Base-by-base conservation (phyloP, 345 rosid genomes). In the Salix viminalis region DNA sequence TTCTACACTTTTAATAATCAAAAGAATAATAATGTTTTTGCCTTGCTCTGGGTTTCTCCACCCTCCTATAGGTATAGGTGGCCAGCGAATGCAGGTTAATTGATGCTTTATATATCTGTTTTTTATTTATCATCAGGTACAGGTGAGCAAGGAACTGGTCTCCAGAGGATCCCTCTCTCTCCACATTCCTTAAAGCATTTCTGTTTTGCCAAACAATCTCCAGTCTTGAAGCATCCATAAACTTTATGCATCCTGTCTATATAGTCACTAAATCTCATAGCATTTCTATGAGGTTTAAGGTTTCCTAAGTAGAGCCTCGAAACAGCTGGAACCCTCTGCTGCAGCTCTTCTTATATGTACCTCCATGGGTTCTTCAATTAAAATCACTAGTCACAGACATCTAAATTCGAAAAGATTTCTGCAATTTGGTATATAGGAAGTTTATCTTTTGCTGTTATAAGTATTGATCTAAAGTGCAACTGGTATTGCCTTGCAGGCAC, bases 401-500 rank as follows among this genome's bases (percentile, higher is more conserved):
- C 67, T 13, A 0, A 54, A 7, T 54, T 60, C 14, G 6, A 23
- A 65, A 64, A 34, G 76, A 42, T 71, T 37, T 44, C 39, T 73
- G 36, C 50, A 37, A 41, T 39, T 68, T n/a, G 48, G 44, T 66
- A 39, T 50, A 28, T 54, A 66, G 73, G 50, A 72, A 72, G 56
- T 24, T 66, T 24, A 65, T 18, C 61, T 18, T 66, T 61, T 18
- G 15, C 39, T 28, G 3, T 5, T 72, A 37, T 37, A 66, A 36
- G 67, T 52, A 36, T 50, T 39, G 41, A 67, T 65, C 71, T 66
- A 28, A 78, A 77, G 26, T 72, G 28, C 46, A 18, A 50, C 41
- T 78, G 30, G 39, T 72, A 66, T 71, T 65, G 26, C 34, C 30
- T 70, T 77, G 67, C 72, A 65, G 72, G 80, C 66, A 65, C 71